Conservation (phyloP, 768 basidiomycete genomes). For the Kwoniella heveanensis region DNA sequence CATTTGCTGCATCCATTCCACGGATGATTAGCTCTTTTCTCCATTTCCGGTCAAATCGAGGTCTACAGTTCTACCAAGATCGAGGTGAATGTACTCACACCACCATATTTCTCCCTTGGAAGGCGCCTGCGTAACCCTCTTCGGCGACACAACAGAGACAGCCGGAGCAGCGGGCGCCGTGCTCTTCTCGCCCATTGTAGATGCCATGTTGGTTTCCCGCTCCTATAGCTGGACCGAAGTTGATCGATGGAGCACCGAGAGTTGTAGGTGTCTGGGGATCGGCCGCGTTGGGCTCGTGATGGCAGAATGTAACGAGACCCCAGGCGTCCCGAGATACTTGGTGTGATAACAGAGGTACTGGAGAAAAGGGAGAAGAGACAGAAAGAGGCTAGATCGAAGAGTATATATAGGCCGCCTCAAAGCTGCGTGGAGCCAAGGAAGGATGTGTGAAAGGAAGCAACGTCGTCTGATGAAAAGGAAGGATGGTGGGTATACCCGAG, state of each 20-base stretch:
- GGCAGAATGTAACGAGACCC: no score
- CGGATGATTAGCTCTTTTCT: no score
- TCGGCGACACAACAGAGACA: not conserved
- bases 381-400: not conserved
- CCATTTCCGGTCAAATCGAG: conserved; percentile 3
- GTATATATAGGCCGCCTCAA: no score
- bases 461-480: not conserved
- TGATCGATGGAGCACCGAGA: no score
- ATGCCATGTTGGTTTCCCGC: not conserved
- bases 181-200: not conserved
- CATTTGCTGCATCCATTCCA: conserved; percentile 37
- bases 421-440: no score
- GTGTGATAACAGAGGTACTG: no score
- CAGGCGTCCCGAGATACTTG: no score
- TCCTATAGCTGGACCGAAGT: not conserved
- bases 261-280: no score
- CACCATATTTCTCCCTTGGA: conserved; percentile 44
- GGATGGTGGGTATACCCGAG: not conserved
- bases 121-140: not conserved
- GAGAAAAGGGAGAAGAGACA: not conserved
- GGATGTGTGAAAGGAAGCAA: not conserved
- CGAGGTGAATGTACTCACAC: no score
- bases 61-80: no score
- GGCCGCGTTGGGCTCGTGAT: no score
- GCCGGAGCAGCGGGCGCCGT: not conserved